Percentiles rank a stretch among this genome's conserved stretches.
These are phyloP conservation scores for Lagenidium giganteum DNA, from an alignment of 352 stramenopile species.

Conservation along the genomic window DNA sequence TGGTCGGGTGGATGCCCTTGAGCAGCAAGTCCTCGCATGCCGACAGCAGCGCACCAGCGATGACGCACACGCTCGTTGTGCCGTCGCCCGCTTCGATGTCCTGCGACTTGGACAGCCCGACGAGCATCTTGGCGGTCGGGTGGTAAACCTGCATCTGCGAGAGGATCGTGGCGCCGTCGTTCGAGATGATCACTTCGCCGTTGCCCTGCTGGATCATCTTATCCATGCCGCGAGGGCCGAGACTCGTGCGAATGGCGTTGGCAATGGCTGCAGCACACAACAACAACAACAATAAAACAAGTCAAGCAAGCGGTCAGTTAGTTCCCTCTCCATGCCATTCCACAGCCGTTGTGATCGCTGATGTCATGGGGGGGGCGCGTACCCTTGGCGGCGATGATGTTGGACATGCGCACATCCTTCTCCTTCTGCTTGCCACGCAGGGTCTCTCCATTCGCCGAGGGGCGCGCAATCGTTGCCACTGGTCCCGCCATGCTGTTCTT, in stretches of 20 bases:
- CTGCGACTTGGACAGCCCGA: constrained; percentile 98
- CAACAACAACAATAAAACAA: background rate
- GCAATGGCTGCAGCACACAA: constrained; percentile 84
- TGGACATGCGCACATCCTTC: constrained; percentile 97
- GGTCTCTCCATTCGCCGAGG: constrained; percentile 52
- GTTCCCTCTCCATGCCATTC: background rate
- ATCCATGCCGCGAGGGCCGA: constrained; percentile 98
- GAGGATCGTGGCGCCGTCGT: constrained; percentile 99
- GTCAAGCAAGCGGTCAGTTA: background rate
- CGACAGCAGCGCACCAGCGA: constrained; percentile 97
- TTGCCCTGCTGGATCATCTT: constrained; percentile 99
- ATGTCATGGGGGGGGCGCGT: background rate
- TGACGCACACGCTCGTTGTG: constrained; percentile 98
- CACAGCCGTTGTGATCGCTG: background rate
- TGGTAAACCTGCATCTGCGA: constrained; percentile 98
- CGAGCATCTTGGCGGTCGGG: constrained; percentile 99
- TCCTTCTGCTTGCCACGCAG: constrained; percentile 92
- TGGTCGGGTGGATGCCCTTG: constrained; percentile 98
- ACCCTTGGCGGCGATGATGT: constrained; percentile 99
- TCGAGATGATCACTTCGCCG: constrained; percentile 99
- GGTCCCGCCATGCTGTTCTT: constrained; percentile 13
- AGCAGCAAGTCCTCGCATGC: constrained; percentile 89
- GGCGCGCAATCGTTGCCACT: constrained; percentile 56
- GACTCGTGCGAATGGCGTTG: constrained; percentile 96
- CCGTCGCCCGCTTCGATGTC: constrained; percentile 98